Base-by-base conservation (phyloP, 345 rosid genomes). In the Eucalyptus globulus region DNA sequence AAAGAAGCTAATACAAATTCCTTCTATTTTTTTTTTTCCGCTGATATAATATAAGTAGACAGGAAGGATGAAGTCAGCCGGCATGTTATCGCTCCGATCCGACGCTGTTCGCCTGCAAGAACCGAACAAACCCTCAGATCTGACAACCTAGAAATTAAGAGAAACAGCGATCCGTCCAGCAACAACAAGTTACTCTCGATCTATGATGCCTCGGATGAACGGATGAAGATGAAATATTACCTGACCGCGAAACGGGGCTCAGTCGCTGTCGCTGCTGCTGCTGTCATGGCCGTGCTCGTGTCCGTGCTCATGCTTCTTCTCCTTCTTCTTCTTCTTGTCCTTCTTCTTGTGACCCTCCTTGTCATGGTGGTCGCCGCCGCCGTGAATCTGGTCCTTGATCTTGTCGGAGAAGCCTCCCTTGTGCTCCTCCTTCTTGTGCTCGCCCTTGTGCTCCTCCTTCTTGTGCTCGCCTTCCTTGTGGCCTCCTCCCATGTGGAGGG, bases 261-360 rank as follows among this genome's bases (percentile, higher is more conserved):
- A 96, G 83, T 96, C 97, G 56, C 98, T 95, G 92, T 95, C 97
- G 72, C 97, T 95, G 93, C 88, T 90, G 88, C 95, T 92, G 94
- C 96, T 94, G 93, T 91, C 89, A 86, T 92, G 92, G 8, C 91
- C 51, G 51, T 49, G 51, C 51, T 49, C 90, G 87, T 93, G 94
- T 10, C 37, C 27, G 49, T 81, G 27, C 86, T 88, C 26, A 14
- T 88, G 8, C 89, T 72, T 80, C 87, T 88, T 37, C 21, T 88
- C 29, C 80, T 88, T 88, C 86, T 88, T 81, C 87, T 88, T 60
- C 60, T 93, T 90, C 89, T 94, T 90, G 93, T 95, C 93, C 92
- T 93, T 92, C 83, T 92, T 90, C 58, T 92, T 90, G 87, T 88
- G 69, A 58, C 88, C 86, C 19, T 91, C 88, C 58, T 87, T 93